A percentile compares a stretch with the other conserved stretches of the same genome.
These are phyloP conservation scores for Ceratobasidium sp. DNA, from an alignment of 1,284 basidiomycete genomes.

Conservation along the genomic window DNA sequence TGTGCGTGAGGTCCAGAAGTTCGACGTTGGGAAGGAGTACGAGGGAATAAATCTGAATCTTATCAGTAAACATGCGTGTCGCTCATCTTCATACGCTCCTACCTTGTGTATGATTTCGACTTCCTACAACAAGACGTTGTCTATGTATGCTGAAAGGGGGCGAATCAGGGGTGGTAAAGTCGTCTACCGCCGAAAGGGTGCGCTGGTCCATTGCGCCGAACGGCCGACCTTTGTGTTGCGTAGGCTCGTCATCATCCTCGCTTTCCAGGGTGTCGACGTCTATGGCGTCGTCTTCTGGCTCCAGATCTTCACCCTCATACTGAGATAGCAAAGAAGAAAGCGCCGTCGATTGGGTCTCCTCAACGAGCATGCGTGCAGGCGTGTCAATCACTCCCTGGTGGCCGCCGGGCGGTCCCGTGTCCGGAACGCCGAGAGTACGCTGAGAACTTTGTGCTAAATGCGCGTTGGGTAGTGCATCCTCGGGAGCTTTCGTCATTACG, in stretches of 20 bases:
- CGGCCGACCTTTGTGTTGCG: neutral
- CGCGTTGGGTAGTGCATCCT: neutral
- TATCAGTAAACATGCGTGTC: neutral
- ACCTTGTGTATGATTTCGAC: neutral
- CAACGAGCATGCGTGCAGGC: neutral
- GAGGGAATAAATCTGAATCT: neutral
- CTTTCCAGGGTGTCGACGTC: neutral
- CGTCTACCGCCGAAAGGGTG: neutral
- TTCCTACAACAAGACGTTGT: neutral
- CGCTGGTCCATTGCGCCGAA: conserved; percentile 15
- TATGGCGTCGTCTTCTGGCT: neutral
- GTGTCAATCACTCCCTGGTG: no score
- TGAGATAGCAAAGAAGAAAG: conserved; percentile 10
- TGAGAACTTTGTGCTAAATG: no score
- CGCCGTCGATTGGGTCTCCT: conserved; percentile 22
- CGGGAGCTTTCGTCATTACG: neutral
- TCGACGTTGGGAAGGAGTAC: neutral
- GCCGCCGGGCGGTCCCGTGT: no score
- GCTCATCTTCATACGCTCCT: neutral
- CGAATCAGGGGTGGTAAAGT: conserved; percentile 25
- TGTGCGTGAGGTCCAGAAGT: neutral
- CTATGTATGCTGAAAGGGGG: conserved; percentile 14
- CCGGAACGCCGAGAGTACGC: no score
- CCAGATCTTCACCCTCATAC: neutral
- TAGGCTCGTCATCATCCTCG: no score